Evolutionary conservation across 768 basidiomycete species (phyloP).

Genomic region (Ephemerocybe angulata): DNA sequence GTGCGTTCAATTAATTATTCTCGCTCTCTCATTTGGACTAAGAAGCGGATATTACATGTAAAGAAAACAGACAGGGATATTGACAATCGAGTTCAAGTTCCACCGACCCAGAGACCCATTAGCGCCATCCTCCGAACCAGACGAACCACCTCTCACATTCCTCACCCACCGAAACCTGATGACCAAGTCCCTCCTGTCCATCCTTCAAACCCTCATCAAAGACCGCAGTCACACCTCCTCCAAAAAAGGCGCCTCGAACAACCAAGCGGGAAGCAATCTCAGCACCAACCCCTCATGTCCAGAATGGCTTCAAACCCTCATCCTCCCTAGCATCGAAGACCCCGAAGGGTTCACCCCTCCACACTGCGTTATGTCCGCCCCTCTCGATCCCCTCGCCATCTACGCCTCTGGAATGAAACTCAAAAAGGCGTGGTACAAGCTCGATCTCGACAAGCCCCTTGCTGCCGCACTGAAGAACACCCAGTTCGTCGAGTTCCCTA

Average conservation of each 20-base stretch:
- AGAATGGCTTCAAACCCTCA: slow-evolving; percentile 53
- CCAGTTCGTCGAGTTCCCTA: slow-evolving; percentile 80
- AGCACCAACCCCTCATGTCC: slow-evolving; percentile 28
- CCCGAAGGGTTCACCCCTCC: slow-evolving; percentile 54
- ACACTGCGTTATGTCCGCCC: slow-evolving; percentile 57
- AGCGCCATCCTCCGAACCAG: slow-evolving; percentile 31
- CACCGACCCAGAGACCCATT: slow-evolving; percentile 49
- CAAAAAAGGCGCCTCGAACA: too few relatives aligned
- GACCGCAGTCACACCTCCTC: slow-evolving; percentile 24
- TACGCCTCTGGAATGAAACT: slow-evolving; percentile 12
- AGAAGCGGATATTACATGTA: neutral
- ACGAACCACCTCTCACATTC: slow-evolving; percentile 43
- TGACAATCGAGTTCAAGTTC: slow-evolving; percentile 75
- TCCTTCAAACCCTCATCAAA: slow-evolving; percentile 45
- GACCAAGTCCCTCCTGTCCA: slow-evolving; percentile 43
- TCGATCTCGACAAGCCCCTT: slow-evolving; percentile 52
- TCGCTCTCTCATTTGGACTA: neutral
- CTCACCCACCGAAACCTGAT: slow-evolving; percentile 64
- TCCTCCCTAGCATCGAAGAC: slow-evolving; percentile 51
- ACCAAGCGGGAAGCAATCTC: neutral
- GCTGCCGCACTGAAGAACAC: slow-evolving; percentile 49
- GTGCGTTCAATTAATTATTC: slow-evolving; percentile 42
- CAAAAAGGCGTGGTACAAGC: slow-evolving; percentile 46
- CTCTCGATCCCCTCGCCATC: slow-evolving; percentile 29
- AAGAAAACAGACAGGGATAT: slow-evolving; percentile 63